Evolutionary conservation across 2,329 filamentous ascomycete genomes (phyloP), one percentile per base, ranked within the genome.

Genomic region (Boeremia exigua): DNA sequence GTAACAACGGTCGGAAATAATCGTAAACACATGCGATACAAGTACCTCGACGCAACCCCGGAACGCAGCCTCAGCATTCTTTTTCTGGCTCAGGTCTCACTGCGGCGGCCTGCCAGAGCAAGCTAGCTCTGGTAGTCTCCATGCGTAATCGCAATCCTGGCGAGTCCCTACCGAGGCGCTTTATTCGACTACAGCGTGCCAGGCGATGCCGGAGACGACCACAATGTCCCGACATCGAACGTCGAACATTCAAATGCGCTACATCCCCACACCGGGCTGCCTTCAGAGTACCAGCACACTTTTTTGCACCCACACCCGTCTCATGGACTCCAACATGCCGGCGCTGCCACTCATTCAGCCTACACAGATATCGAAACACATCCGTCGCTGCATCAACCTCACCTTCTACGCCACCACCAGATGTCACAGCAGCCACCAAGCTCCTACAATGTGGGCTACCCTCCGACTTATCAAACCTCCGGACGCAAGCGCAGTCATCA

Each of bases 121-220:
- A 75, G 71, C 66, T 75, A 75, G 77, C 78, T 79, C 78, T 79
- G 77, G 79, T 78, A 80, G 78, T 77, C 77, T 79, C 75, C 73
- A 79, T 79, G 77, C 77, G 76, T 75, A 77, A 72, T 78, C 71
- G 78, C 78, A 79, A 80, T 72, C 72, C 78, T 81, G 78, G 79
- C 79, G 77, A 77, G 78, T 72, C 67, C 72, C 70, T 72, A 77
- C 73, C 74, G 78, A 74, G 77, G 77, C 69, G 77, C 74, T 66
- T 74, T 73, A 72, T 78, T 80, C 75, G 75, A 79, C 73, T 79
- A 80, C 69, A 71, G 60, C 75, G 72, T 75, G 67, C 73, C 73
- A 74, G 76, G 73, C 67, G 73, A 78, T 67, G 67, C 76, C 69
- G 75, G 74, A 70, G 75, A 77, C 69, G 73, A 76, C 66, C 65